Percentiles rank a stretch among this genome's conserved stretches.
phyloP scores from a whole-genome alignment of 768 basidiomycete species.

The Leccinum barrowsii region DNA sequence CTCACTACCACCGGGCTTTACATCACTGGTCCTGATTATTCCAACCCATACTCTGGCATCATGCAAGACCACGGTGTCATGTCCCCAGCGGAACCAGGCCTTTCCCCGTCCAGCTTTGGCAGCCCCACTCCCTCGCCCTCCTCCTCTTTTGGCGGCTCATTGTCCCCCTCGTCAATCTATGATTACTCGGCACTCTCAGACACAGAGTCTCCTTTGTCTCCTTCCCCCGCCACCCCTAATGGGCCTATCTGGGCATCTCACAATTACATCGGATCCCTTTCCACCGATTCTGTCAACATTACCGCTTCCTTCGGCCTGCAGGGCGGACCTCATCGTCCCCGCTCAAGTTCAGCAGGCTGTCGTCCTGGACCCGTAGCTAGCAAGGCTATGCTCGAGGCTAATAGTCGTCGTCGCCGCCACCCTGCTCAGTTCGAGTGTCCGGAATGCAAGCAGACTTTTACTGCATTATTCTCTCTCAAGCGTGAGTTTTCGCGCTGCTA shows the following conservation, averaged over 20 bases:
- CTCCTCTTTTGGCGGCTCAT: slow-evolving; percentile 20
- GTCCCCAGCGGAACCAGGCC: not conserved
- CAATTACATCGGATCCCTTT: not conserved
- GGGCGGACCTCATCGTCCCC: slow-evolving; percentile 13
- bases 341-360: slow-evolving; percentile 12
- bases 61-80: slow-evolving; percentile 6
- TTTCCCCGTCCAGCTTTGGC: slow-evolving; percentile 10
- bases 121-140: slow-evolving; percentile 25
- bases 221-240: slow-evolving; percentile 19
- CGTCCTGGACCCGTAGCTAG: slow-evolving; percentile 25
- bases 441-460: slow-evolving; percentile 25
- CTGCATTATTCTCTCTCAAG: slow-evolving; percentile 31
- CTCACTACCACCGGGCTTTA: slow-evolving; percentile 1
- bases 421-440: slow-evolving; percentile 17
- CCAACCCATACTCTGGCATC: slow-evolving; percentile 13
- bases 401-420: slow-evolving; percentile 30
- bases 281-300: slow-evolving; percentile 3
- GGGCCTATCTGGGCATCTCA: slow-evolving; percentile 1
- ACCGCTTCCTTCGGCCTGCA: not conserved
- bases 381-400: slow-evolving; percentile 32
- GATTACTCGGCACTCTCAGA: slow-evolving; percentile 18
- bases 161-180: slow-evolving; percentile 20
- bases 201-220: slow-evolving; percentile 15
- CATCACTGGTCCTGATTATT: slow-evolving; percentile 6
- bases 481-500: slow-evolving; percentile 17